Evolutionary conservation across 257 asterid genomes (phyloP).

Genomic region (Primulina eburnea): DNA sequence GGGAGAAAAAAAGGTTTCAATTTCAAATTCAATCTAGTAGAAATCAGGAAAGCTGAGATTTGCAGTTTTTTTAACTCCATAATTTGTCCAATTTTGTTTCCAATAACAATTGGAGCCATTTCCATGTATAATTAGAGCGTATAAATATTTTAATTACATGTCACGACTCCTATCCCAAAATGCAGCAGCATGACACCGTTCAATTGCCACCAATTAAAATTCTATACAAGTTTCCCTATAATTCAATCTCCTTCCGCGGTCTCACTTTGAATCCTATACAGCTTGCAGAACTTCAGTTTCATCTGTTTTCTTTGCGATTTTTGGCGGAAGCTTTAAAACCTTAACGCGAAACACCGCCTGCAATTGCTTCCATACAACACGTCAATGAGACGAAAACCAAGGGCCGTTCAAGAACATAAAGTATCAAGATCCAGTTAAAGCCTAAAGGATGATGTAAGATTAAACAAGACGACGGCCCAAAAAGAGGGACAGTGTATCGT

Average conservation of each 20-base stretch:
- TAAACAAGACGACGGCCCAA: neutral
- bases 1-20: too few relatives aligned
- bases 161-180: constrained; percentile 24
- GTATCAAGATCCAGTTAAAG: neutral
- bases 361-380: neutral
- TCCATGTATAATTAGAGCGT: neutral
- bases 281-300: constrained; percentile 43
- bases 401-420: neutral
- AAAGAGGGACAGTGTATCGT: neutral
- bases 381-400: neutral
- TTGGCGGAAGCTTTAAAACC: constrained; percentile 54
- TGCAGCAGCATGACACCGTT: constrained; percentile 25
- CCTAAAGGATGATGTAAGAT: neutral
- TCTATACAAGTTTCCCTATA: constrained; percentile 41
- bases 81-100: neutral
- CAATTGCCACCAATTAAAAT: constrained; percentile 30
- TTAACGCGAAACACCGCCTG: constrained; percentile 76
- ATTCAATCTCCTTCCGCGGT: neutral
- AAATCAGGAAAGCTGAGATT: too few relatives aligned
- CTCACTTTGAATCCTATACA: constrained; percentile 25
- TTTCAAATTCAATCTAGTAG: too few relatives aligned
- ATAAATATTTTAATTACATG: neutral
- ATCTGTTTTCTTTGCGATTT: constrained; percentile 21
- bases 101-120: constrained; percentile 4
- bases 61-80: too few relatives aligned